These are phyloP conservation scores for Datisca glomerata DNA, from an alignment of 306 rosid genomes.

Conservation along the genomic window DNA sequence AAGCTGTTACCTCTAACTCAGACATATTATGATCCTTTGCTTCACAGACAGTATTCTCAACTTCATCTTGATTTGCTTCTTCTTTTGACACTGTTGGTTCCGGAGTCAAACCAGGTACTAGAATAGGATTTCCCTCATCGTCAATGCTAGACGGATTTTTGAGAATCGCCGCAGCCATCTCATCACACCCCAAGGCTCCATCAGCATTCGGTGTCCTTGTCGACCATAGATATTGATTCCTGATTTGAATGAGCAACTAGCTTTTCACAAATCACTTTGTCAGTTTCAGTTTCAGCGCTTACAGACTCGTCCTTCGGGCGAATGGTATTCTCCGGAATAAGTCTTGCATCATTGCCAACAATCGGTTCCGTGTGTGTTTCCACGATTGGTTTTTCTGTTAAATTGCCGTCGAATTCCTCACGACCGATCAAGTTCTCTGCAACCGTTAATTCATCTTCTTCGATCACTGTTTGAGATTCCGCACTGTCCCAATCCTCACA, in stretches of 20 bases:
- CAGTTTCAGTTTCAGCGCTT: constrained; percentile 9
- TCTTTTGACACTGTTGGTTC: constrained; percentile 11
- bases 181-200: constrained; percentile 23
- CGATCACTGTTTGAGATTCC: constrained; percentile 43
- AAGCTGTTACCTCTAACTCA: constrained; percentile 79
- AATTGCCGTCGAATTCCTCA: constrained; percentile 12
- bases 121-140: constrained; percentile 33
- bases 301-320: constrained; percentile 6
- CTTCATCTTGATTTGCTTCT: constrained; percentile 20
- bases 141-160: constrained; percentile 12
- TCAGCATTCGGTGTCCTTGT: no score
- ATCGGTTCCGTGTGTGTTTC: constrained; percentile 17
- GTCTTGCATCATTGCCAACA: constrained; percentile 9
- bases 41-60: constrained; percentile 24
- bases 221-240: constrained; percentile 25
- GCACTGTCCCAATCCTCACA: constrained; percentile 71
- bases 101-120: constrained; percentile 59
- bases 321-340: constrained; percentile 26
- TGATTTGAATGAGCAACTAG: constrained; percentile 8
- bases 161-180: constrained; percentile 14
- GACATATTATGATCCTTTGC: constrained; percentile 27
- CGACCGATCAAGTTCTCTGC: constrained; percentile 19
- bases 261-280: background rate
- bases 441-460: constrained; percentile 33
- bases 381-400: constrained; percentile 11